Base-by-base conservation (phyloP, 208 protist species). In the Wallacemonas sp. region DNA sequence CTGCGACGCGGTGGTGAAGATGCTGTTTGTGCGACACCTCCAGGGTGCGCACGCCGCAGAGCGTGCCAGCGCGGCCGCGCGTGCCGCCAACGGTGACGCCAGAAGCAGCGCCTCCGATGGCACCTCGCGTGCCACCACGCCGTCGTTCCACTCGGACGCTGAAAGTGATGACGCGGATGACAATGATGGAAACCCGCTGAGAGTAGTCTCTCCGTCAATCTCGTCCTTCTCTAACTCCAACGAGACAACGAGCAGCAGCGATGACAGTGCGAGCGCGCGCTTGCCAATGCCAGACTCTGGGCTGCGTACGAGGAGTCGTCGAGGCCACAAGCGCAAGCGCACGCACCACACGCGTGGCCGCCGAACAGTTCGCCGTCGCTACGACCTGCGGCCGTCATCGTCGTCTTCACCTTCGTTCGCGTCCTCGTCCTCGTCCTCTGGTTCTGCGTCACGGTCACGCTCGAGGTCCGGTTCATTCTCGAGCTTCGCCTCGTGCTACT, bases 21-120 rank as follows among this genome's bases (percentile, higher is more conserved):
- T 92, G 12, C 74, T 80, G 2, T 92, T 91, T 55, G 70, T 75
- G 2, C 78, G 90, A 44, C 61, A 73, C 30, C 70, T 92, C 23
- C 47, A 88, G 54, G 69, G 58, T 17, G 46, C 46, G 24, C 47
- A 64, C 34, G 61, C 66, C 19, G 70, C 26, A 30, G 52, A 58
- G 32, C 52, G 52, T 14, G 19, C 26, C 4, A 17, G 38, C 29
- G 52, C 24, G 5, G 8, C 16, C 5, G 32, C 52, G 52, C 52
- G 19, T 5, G n/a, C 4, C 30, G 6, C 6, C 5, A 17, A 49
- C n/a, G n/a, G n/a, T n/a, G n/a, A n/a, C n/a, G n/a, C n/a, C n/a
- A n/a, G n/a, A n/a, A n/a, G n/a, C n/a, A n/a, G n/a, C n/a, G n/a
- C n/a, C n/a, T n/a, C n/a, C n/a, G n/a, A n/a, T n/a, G n/a, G n/a